phyloP scores from a whole-genome alignment of 176 grass and related monocot species.

The Eleusine indica region DNA sequence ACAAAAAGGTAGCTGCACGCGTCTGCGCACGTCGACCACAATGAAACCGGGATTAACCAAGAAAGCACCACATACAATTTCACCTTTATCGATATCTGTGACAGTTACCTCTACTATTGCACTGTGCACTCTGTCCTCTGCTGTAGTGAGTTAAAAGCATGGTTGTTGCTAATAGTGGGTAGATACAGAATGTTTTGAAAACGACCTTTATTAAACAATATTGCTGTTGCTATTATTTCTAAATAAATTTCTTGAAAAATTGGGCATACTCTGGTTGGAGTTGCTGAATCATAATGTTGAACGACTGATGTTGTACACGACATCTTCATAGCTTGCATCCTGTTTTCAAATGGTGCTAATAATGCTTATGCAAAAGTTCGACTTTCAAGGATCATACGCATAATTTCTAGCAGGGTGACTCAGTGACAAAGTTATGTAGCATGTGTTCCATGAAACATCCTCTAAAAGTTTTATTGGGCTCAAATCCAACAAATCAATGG shows the following conservation, averaged over 20 bases:
- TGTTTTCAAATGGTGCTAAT: no score
- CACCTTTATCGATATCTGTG: not conserved
- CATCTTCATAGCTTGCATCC: no score
- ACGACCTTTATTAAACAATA: not conserved
- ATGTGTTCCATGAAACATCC: not conserved
- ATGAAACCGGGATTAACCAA: not conserved
- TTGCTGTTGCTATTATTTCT: not conserved
- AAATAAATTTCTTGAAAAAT: not conserved
- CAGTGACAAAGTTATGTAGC: not conserved
- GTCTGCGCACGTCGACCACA: no score
- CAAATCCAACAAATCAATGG: not conserved
- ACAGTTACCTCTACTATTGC: not conserved
- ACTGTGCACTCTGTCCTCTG: not conserved
- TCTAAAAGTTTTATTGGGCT: no score
- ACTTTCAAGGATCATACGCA: not conserved
- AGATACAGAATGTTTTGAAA: not conserved
- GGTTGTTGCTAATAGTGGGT: not conserved
- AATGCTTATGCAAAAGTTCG: not conserved
- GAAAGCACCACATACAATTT: not conserved
- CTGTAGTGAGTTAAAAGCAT: not conserved
- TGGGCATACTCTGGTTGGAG: not conserved
- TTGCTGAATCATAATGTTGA: not conserved
- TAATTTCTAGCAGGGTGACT: not conserved
- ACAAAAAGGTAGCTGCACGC: no score
- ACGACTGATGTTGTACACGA: not conserved